Evolutionary conservation across 2,329 filamentous ascomycete species (phyloP).

Genomic region (Alternaria arborescens): DNA sequence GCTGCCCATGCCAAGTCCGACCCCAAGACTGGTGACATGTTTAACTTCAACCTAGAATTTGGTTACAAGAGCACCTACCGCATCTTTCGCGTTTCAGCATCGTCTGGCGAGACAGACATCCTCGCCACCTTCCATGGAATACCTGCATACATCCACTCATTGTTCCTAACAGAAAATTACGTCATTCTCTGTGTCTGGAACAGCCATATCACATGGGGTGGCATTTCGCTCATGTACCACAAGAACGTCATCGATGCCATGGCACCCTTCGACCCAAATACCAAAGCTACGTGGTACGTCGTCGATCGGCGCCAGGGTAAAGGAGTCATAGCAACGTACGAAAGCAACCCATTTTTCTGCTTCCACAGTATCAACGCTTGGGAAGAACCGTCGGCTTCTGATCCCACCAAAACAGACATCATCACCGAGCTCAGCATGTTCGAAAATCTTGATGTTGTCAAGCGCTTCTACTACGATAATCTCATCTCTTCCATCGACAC

Average conservation of each 20-base stretch:
- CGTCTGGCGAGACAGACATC: slow-evolving; percentile 72
- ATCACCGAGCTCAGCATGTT: slow-evolving; percentile 73
- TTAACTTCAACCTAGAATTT: slow-evolving; percentile 81
- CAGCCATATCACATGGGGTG: slow-evolving; percentile 66
- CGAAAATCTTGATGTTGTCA: slow-evolving; percentile 70
- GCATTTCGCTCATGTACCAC: slow-evolving; percentile 69
- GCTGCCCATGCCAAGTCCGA: slow-evolving; percentile 77
- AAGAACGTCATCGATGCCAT: slow-evolving; percentile 75
- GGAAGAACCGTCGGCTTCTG: slow-evolving; percentile 62
- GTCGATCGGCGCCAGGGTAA: slow-evolving; percentile 70
- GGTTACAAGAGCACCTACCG: slow-evolving; percentile 69
- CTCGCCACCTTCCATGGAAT: slow-evolving; percentile 70
- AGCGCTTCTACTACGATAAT: slow-evolving; percentile 69
- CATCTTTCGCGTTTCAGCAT: slow-evolving; percentile 70
- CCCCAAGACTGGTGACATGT: slow-evolving; percentile 75
- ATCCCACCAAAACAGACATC: slow-evolving; percentile 60
- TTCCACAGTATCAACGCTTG: slow-evolving; percentile 84
- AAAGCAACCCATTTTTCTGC: slow-evolving; percentile 74
- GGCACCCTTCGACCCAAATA: slow-evolving; percentile 65
- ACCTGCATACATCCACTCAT: slow-evolving; percentile 82
- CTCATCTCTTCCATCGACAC: slow-evolving; percentile 31
- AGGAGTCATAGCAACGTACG: slow-evolving; percentile 74
- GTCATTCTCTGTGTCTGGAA: slow-evolving; percentile 78
- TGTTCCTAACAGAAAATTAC: slow-evolving; percentile 76
- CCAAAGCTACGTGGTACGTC: slow-evolving; percentile 74